phyloP scores from a whole-genome alignment of 306 rosid species.

The Vicia villosa region DNA sequence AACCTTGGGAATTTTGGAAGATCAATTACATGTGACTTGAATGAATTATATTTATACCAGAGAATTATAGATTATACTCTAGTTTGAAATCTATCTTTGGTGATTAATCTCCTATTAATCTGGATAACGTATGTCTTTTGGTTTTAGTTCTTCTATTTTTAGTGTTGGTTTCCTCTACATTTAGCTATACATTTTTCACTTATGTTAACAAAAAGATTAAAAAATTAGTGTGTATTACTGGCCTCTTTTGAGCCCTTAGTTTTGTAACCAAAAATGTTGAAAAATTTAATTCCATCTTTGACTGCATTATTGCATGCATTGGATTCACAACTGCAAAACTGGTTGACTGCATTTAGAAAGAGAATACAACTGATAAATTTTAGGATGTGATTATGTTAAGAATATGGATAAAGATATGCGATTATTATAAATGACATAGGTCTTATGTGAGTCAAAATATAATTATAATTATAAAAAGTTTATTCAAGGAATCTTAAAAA shows the following conservation, averaged over 20 bases:
- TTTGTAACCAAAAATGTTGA: constrained; percentile 2
- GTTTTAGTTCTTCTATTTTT: constrained; percentile 10
- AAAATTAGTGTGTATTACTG: neutral
- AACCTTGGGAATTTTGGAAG: neutral
- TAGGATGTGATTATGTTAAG: neutral
- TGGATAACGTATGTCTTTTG: neutral
- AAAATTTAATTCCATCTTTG: neutral
- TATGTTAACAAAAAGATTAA: neutral
- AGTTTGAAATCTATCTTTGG: constrained; percentile 29
- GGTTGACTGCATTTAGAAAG: neutral
- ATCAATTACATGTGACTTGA: neutral
- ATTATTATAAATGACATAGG: neutral
- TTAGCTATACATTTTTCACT: constrained; percentile 22
- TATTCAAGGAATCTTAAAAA: neutral
- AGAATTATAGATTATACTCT: neutral
- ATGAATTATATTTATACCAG: neutral
- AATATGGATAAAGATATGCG: neutral
- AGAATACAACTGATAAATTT: neutral
- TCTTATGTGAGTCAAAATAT: neutral
- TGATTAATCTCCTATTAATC: neutral
- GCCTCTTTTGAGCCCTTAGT: neutral
- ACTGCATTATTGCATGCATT: neutral
- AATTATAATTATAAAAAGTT: neutral
- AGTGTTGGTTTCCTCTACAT: constrained; percentile 7
- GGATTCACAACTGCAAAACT: neutral